A percentile compares a stretch with the other conserved stretches of the same genome.
Conservation (phyloP, 169 alveolate genomes). For the Babesia sp. region DNA sequence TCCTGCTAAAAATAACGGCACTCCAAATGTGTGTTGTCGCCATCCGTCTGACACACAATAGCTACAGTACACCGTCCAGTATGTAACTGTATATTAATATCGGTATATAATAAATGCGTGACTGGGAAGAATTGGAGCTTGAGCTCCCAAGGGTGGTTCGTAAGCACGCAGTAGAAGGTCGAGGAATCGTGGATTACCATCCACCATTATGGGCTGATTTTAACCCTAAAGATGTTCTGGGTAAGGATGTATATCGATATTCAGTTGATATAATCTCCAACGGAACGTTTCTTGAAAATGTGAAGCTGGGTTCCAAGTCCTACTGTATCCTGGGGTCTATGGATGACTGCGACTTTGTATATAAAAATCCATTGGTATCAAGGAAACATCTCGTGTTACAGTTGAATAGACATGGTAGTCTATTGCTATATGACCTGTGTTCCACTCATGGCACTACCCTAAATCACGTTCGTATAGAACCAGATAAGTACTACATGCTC, state of each 20-base stretch:
- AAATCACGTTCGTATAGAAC: slow-evolving; percentile 42
- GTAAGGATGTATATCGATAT: background rate
- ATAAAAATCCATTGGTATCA: slow-evolving; percentile 60
- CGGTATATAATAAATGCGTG: background rate
- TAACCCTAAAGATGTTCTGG: slow-evolving; percentile 26
- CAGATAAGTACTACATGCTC: slow-evolving; percentile 46
- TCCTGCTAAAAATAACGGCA: background rate
- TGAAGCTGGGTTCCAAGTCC: slow-evolving; percentile 22
- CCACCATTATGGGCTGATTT: slow-evolving; percentile 58
- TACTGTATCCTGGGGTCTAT: slow-evolving; percentile 57
- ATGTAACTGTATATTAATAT: slow-evolving; percentile 6
- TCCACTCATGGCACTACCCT: slow-evolving; percentile 64
- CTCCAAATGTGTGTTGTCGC: background rate
- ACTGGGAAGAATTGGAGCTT: slow-evolving; percentile 25
- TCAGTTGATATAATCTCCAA: slow-evolving; percentile 46
- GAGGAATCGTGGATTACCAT: slow-evolving; percentile 22
- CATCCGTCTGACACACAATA: background rate
- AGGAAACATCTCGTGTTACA: slow-evolving; percentile 62
- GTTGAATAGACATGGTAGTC: slow-evolving; percentile 28
- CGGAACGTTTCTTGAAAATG: slow-evolving; percentile 48
- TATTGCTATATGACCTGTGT: slow-evolving; percentile 49
- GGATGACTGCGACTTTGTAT: slow-evolving; percentile 63
- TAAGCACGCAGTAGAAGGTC: slow-evolving; percentile 7
- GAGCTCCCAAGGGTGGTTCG: slow-evolving; percentile 17
- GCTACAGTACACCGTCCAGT: background rate